Conservation (phyloP, 768 basidiomycete genomes). For the Phylloporus sp. region DNA sequence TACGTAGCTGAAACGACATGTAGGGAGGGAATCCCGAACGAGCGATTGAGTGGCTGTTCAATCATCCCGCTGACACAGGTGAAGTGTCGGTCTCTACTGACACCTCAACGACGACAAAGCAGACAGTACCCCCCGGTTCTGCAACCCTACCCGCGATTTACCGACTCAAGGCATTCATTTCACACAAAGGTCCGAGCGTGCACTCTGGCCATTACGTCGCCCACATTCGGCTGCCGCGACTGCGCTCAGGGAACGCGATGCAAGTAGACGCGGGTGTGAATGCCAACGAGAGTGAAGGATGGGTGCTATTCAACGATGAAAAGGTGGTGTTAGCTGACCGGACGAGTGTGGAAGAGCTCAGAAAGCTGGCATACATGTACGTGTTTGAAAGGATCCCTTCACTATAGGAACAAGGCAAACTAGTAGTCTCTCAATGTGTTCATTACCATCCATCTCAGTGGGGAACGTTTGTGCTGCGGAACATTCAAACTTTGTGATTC, state of each 20-base stretch:
- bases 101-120: slow-evolving; percentile 14
- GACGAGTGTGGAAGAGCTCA: slow-evolving; percentile 77
- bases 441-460: too few relatives aligned
- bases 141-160: slow-evolving; percentile 69
- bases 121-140: slow-evolving; percentile 44
- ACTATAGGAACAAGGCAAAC: background rate
- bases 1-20: background rate
- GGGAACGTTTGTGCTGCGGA: too few relatives aligned
- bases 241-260: slow-evolving; percentile 19
- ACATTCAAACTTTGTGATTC: too few relatives aligned
- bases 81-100: slow-evolving; percentile 42
- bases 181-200: slow-evolving; percentile 94
- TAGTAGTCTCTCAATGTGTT: background rate
- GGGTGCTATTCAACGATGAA: slow-evolving; percentile 96
- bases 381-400: slow-evolving; percentile 60
- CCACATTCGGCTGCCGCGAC: slow-evolving; percentile 47
- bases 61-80: slow-evolving; percentile 82
- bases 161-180: slow-evolving; percentile 88
- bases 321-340: slow-evolving; percentile 89
- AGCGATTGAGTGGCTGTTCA: slow-evolving; percentile 96
- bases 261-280: slow-evolving; percentile 21
- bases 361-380: slow-evolving; percentile 89
- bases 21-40: slow-evolving; percentile 76
- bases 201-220: slow-evolving; percentile 95
- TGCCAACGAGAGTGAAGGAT: slow-evolving; percentile 39